Conservation (phyloP, 768 basidiomycete genomes). For the Ramaria rubella region DNA sequence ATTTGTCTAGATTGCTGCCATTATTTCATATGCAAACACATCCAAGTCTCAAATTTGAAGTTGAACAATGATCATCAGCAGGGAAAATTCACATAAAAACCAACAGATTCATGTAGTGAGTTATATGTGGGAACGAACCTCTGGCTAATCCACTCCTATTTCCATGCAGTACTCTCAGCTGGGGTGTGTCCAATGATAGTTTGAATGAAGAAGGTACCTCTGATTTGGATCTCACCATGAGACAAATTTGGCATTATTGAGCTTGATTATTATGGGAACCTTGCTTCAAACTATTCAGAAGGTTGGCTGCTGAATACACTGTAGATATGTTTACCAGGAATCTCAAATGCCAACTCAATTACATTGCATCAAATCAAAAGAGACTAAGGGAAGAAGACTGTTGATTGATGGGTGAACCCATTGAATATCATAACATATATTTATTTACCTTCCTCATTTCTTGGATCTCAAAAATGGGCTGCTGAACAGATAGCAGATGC, state of each 20-base stretch:
- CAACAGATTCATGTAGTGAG: constrained; percentile 23
- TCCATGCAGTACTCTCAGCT: constrained; percentile 29
- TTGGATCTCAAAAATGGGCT: constrained; percentile 31
- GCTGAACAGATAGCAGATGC: constrained; percentile 34
- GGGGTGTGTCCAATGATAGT: constrained; percentile 20
- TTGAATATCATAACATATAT: constrained; percentile 24
- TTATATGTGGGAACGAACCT: constrained; percentile 32
- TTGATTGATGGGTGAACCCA: constrained; percentile 23
- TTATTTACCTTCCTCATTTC: constrained; percentile 31
- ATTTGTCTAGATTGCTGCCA: too few species aligned
- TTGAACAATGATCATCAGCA: constrained; percentile 13
- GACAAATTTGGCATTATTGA: constrained; percentile 32
- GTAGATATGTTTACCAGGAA: constrained; percentile 36
- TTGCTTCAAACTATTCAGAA: constrained; percentile 30
- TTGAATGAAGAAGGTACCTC: not conserved
- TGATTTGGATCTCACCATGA: constrained; percentile 13
- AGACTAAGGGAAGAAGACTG: constrained; percentile 21
- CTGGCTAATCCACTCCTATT: constrained; percentile 32
- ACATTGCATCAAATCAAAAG: too few species aligned
- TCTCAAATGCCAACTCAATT: constrained; percentile 28
- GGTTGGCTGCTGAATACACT: too few species aligned
- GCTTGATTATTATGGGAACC: constrained; percentile 25
- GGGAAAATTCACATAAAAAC: constrained; percentile 5
- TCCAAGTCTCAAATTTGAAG: constrained; percentile 3
- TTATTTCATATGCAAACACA: constrained; percentile 1